Evolutionary conservation across 495 filamentous ascomycete species (phyloP), one percentile per base, ranked within the genome.

Genomic region (Penicillium bialowiezense): DNA sequence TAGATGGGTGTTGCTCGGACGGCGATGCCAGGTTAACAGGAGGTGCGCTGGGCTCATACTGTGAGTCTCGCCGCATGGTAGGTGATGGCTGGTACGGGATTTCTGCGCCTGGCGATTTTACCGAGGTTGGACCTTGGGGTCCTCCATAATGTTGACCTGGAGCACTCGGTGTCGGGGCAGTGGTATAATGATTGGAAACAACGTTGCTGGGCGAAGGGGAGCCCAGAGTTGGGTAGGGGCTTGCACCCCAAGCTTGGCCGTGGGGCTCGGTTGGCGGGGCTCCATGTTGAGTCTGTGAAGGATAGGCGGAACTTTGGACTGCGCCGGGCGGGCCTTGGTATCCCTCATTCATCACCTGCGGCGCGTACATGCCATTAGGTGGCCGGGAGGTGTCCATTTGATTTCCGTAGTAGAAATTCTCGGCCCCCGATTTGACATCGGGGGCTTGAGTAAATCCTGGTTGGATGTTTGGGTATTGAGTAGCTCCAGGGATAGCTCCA

Each of bases 361-460:
- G 73, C 13, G 75, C 62, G 53, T 84, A 83, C 45, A 72, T 71
- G 42, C 65, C 43, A 31, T 38, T 48, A 10, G 65, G 32, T 15
- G 58, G 50, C n/a, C 45, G 62, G 14, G 59, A 51, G 13, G 48
- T 54, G 15, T 86, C 85, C 12, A 76, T 65, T 14, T 76, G 63
- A 55, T 86, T 85, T 24, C 82, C 81, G 24, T 83, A 88, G 60
- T 96, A 96, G 61, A 83, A 96, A 65, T 76, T 90, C 54, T 96
- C 91, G 18, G 82, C 81, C 2, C 82, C 81, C 15, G 78, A 67
- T 15, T 76, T 67, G 38, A 62, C 59, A 53, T 70, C 76, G 5
- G 73, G 60, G 3, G 69, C 64, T 33, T 74, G 78, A 13, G 83
- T 73, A 52, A 91, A 72, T 6, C 77, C 75, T 14, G 88, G 83